Base-by-base conservation (phyloP, 2,329 filamentous ascomycete species). In the Colletotrichum truncatum region DNA sequence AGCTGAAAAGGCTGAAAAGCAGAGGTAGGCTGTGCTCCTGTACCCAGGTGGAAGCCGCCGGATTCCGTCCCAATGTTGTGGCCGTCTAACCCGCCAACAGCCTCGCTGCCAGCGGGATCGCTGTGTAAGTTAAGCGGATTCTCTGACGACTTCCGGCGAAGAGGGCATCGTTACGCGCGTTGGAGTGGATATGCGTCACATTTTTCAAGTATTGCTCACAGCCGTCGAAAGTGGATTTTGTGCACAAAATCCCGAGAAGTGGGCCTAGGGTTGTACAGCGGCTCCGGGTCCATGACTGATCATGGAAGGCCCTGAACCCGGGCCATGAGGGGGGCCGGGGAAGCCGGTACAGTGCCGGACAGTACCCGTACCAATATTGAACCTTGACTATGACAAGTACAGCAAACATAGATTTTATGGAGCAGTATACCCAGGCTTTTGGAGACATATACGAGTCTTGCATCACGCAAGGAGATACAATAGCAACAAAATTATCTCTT, bases 191-290 rank as follows among this genome's bases (percentile, higher is more conserved):
- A 23, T 2, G 36, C 23, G 26, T 18, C 11, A 26, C 16, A 14
- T 7, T 32, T 49, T 12, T 16, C 11, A 21, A 49, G 28, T 18
- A 16, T 23, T 32, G 46, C 46, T 34, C 23, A 49, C n/a, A 32
- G n/a, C 16, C 30, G 34, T 16, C 34, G 21, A 46, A 46, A 16
- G 12, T 43, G 39, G 39, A 21, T 30, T 52, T 41, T 25, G 36
- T 54, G 51, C 51, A 54, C 34, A 25, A 41, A 39, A 54, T 54
- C 36, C 36, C 51, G 51, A 54, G 34, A 25, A 30, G 51, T 54
- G 36, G 36, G n/a, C 16, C 26, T 16, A 54, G 7, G 51, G 51
- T 34, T 26, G 10, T 41, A 18, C 25, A 28, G 48, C 30, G 26
- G 48, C 48, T 32, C 48, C 48, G 48, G 48, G 18, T 16, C 48